Conservation (phyloP, 768 basidiomycete genomes). For the Podaxis sp. region DNA sequence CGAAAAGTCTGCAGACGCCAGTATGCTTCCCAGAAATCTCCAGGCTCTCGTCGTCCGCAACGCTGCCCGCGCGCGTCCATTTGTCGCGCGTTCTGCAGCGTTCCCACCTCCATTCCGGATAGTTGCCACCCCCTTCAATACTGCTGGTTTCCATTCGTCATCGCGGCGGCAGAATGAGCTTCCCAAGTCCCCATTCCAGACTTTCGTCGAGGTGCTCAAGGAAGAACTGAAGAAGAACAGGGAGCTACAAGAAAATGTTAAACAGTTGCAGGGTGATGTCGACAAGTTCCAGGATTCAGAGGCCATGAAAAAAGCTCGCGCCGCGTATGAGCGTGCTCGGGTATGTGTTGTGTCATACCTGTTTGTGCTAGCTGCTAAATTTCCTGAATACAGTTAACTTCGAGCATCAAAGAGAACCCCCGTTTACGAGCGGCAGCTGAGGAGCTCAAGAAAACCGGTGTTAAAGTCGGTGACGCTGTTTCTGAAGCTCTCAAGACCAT, state of each 20-base stretch:
- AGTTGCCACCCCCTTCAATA: constrained; percentile 22
- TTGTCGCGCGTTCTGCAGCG: constrained; percentile 23
- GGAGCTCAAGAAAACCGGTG: constrained; percentile 85
- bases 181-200: constrained; percentile 92
- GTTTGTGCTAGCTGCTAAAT: constrained; percentile 2
- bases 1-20: constrained; percentile 15
- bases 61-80: constrained; percentile 29
- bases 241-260: constrained; percentile 94
- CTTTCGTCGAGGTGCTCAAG: constrained; percentile 90
- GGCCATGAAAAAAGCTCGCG: constrained; percentile 88
- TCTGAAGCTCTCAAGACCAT: constrained; percentile 87
- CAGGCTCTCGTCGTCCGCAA: constrained; percentile 37
- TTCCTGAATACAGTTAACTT: constrained; percentile 62
- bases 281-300: constrained; percentile 97
- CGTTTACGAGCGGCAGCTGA: constrained; percentile 88
- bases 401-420: constrained; percentile 96
- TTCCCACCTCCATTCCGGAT: constrained; percentile 42
- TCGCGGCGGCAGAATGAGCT: constrained; percentile 59
- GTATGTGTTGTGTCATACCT: constrained; percentile 46
- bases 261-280: constrained; percentile 96
- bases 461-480: constrained; percentile 93
- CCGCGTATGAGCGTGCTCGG: constrained; percentile 91
- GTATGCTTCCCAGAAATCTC: constrained; percentile 47
- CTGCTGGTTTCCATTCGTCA: constrained; percentile 66
- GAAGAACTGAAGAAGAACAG: constrained; percentile 94